Conservation (phyloP, 371 early-diverging fungal genomes). For the Mortierella sp. region DNA sequence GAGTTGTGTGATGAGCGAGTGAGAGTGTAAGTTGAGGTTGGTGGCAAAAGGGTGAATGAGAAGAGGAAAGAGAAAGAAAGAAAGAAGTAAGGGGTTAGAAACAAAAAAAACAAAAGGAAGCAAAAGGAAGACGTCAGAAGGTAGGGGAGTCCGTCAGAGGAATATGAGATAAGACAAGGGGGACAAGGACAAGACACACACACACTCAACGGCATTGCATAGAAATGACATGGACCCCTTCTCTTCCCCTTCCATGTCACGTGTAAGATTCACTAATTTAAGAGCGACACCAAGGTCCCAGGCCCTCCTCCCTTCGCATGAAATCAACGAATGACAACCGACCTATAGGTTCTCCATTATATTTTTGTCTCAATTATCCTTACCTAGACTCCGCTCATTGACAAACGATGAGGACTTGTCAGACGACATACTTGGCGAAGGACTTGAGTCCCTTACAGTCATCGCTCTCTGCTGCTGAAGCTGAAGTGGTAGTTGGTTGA, state of each 20-base stretch:
- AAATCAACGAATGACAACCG: background rate
- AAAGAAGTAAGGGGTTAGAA: background rate
- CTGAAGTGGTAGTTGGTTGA: background rate
- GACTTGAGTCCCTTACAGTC: background rate
- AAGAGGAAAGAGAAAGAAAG: background rate
- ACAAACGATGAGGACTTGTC: background rate
- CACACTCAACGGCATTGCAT: background rate
- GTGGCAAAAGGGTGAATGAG: background rate
- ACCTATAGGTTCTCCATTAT: background rate
- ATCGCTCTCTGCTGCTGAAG: background rate
- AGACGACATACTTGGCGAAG: background rate
- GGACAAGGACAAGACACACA: background rate
- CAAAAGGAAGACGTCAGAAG: slow-evolving; percentile 8
- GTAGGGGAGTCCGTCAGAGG: background rate
- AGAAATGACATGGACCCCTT: background rate
- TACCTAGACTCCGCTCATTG: slow-evolving; percentile 12
- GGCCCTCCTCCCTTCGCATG: background rate
- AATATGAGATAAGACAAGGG: background rate
- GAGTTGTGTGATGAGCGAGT: background rate
- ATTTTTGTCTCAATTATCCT: background rate
- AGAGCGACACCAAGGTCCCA: background rate
- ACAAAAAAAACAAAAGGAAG: background rate
- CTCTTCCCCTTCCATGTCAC: background rate
- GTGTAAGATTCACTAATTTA: background rate
- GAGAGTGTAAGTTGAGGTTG: background rate